These are phyloP conservation scores for Teratosphaeria epicoccoides DNA, from an alignment of 2,329 filamentous ascomycete genomes.

Conservation along the genomic window DNA sequence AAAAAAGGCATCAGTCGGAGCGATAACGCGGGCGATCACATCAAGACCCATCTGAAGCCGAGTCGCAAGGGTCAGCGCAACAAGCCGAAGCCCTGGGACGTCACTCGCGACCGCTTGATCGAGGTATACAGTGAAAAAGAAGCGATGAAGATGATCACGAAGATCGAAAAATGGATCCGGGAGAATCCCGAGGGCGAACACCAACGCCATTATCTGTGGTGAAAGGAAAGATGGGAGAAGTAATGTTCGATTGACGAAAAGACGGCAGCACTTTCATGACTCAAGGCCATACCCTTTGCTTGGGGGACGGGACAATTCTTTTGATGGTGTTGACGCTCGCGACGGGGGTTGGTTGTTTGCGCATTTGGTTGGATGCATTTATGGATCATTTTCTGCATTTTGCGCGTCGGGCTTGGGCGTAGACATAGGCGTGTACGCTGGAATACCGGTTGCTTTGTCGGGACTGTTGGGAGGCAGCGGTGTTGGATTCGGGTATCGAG, in stretches of 20 bases:
- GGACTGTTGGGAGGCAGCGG: background rate
- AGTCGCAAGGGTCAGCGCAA: slow-evolving; percentile 19
- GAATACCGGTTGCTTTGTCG: too few relatives aligned
- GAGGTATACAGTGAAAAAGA: slow-evolving; percentile 4
- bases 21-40: slow-evolving; percentile 24
- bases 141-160: slow-evolving; percentile 11
- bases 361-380: background rate
- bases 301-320: background rate
- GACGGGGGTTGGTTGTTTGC: background rate
- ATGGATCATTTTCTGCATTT: background rate
- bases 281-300: background rate
- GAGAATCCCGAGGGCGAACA: slow-evolving; percentile 1
- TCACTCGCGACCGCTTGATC: slow-evolving; percentile 4
- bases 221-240: background rate
- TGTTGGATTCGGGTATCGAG: background rate
- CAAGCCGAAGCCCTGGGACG: slow-evolving; percentile 11
- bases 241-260: background rate
- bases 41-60: slow-evolving; percentile 20
- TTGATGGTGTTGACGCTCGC: background rate
- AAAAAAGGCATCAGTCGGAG: slow-evolving; percentile 13
- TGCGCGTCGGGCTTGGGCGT: background rate
- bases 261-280: slow-evolving; percentile 1
- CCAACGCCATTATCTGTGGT: slow-evolving; percentile 1
- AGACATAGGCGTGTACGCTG: too few relatives aligned
- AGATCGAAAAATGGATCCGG: slow-evolving; percentile 8